Evolutionary conservation across 2,329 filamentous ascomycete species (phyloP).

Genomic region (Teratosphaeria pseudoeucalypti): DNA sequence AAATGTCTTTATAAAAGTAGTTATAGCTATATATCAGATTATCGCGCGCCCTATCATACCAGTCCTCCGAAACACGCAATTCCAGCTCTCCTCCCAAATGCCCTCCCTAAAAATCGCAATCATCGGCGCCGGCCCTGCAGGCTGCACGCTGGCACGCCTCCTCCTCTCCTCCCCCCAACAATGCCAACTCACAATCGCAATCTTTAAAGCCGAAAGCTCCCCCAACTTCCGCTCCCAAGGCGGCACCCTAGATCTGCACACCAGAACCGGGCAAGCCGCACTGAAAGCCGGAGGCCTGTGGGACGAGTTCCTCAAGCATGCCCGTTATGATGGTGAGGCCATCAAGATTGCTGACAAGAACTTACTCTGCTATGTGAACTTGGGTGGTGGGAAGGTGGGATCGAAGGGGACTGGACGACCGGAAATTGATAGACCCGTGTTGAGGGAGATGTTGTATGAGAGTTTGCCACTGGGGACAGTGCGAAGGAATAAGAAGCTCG

Average conservation of each 20-base stretch:
- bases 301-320: constrained; percentile 24
- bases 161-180: constrained; percentile 12
- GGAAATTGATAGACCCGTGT: constrained; percentile 28
- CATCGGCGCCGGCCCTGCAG: constrained; percentile 28
- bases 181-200: constrained; percentile 12
- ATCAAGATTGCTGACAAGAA: constrained; percentile 32
- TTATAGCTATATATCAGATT: background rate
- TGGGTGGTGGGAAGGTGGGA: constrained; percentile 16
- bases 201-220: constrained; percentile 25
- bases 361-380: constrained; percentile 19
- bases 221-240: constrained; percentile 24
- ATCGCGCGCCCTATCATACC: background rate
- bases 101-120: constrained; percentile 22
- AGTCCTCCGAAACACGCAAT: background rate
- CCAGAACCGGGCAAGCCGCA: constrained; percentile 24
- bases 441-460: constrained; percentile 26
- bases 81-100: background rate
- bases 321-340: constrained; percentile 35
- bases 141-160: constrained; percentile 24
- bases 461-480: constrained; percentile 20
- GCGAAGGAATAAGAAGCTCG: constrained; percentile 25
- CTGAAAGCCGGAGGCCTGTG: constrained; percentile 24
- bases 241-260: constrained; percentile 29
- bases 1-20: no score
- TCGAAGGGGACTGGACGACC: constrained; percentile 16